Evolutionary conservation across 2,329 filamentous ascomycete species (phyloP).

Genomic region (Ceratocystis cubensis): DNA sequence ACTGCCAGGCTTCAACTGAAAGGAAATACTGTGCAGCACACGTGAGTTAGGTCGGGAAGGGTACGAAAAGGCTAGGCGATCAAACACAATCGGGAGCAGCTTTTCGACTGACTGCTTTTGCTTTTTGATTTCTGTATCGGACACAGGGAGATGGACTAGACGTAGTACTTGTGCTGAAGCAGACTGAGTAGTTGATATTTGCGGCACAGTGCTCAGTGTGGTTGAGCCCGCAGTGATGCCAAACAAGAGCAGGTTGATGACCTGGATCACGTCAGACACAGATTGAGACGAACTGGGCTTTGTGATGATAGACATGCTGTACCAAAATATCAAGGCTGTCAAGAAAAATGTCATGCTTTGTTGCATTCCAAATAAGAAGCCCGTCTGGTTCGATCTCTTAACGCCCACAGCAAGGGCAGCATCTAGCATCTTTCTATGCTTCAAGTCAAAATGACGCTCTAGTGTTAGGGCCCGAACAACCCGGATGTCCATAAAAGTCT

Average conservation of each 20-base stretch:
- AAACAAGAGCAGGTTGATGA: conserved; percentile 75
- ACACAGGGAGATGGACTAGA: conserved; percentile 48
- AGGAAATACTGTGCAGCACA: conserved; percentile 52
- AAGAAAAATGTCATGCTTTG: conserved; percentile 60
- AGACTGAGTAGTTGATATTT: conserved; percentile 61
- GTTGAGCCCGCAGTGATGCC: conserved; percentile 60
- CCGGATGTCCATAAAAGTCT: conserved; percentile 66
- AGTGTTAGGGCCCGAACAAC: conserved; percentile 65
- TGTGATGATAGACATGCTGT: conserved; percentile 54
- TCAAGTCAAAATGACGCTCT: conserved; percentile 56
- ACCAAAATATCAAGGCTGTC: conserved; percentile 72
- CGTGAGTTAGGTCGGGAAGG: conserved; percentile 40
- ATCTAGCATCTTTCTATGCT: conserved; percentile 43
- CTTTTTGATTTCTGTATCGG: conserved; percentile 44
- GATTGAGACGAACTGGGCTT: conserved; percentile 31
- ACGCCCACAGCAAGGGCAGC: conserved; percentile 49
- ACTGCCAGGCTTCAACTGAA: conserved; percentile 49
- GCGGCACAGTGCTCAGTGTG: conserved; percentile 63
- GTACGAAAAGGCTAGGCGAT: conserved; percentile 57
- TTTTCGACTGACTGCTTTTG: conserved; percentile 29
- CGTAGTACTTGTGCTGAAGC: conserved; percentile 61
- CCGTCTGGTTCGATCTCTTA: conserved; percentile 52
- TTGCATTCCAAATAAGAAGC: conserved; percentile 63
- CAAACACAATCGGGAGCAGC: conserved; percentile 36
- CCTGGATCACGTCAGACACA: conserved; percentile 52